Percentiles rank a stretch among this genome's conserved stretches.
phyloP scores from a whole-genome alignment of 31 red algal species.

The Porphyra umbilicalis region DNA sequence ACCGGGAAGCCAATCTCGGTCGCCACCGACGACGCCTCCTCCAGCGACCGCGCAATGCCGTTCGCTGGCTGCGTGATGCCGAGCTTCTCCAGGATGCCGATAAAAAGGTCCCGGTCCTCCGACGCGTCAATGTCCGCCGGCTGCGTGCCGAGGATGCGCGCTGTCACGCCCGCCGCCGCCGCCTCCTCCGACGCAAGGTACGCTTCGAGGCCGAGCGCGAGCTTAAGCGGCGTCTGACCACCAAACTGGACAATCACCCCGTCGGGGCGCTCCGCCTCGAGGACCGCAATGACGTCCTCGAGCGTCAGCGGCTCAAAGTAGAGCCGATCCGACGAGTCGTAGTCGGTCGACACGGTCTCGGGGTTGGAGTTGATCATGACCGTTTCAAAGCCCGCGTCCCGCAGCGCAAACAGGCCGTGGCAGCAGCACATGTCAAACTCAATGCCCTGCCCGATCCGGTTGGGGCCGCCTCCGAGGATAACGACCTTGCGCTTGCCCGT shows the following conservation, averaged over 20 bases:
- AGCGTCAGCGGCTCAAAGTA: slow-evolving; percentile 99
- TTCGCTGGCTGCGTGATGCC: slow-evolving; percentile 87
- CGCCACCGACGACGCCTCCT: slow-evolving; percentile 73
- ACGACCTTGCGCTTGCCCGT: slow-evolving; percentile 90
- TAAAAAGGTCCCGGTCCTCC: slow-evolving; percentile 96
- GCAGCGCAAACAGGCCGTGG: slow-evolving; percentile 93
- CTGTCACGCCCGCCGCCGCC: slow-evolving; percentile 53
- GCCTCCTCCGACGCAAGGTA: slow-evolving; percentile 89
- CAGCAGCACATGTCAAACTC: slow-evolving; percentile 99
- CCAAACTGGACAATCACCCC: slow-evolving; percentile 95
- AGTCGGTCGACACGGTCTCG: slow-evolving; percentile 99
- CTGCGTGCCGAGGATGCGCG: slow-evolving; percentile 80
- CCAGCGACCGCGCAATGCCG: slow-evolving; percentile 76
- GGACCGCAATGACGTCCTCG: slow-evolving; percentile 88
- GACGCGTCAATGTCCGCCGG: slow-evolving; percentile 94
- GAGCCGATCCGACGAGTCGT: slow-evolving; percentile 93
- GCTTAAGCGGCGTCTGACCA: slow-evolving; percentile 93
- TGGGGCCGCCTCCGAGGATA: slow-evolving; percentile 96
- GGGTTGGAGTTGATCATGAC: slow-evolving; percentile 99
- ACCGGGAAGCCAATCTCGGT: slow-evolving; percentile 77
- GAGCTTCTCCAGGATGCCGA: slow-evolving; percentile 77
- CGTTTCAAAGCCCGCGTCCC: slow-evolving; percentile 92
- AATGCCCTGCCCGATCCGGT: slow-evolving; percentile 99
- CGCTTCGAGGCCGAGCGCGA: slow-evolving; percentile 80
- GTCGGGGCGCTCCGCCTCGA: slow-evolving; percentile 93